phyloP scores from a whole-genome alignment of 2,329 filamentous ascomycete genomes.

The Calonectria pteridis region DNA sequence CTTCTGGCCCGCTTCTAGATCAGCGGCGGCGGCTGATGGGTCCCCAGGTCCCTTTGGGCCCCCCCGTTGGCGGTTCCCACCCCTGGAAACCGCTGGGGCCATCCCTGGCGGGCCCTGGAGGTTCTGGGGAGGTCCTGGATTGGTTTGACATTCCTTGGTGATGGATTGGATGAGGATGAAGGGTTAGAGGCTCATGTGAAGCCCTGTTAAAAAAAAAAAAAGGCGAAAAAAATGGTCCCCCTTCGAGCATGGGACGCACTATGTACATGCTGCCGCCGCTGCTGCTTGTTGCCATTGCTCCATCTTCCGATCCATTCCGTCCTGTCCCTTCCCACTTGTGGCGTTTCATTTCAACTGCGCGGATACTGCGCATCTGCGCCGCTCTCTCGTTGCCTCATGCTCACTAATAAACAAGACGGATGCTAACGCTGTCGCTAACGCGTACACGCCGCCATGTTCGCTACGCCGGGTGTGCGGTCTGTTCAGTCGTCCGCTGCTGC shows the following conservation, averaged over 20 bases:
- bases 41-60: slow-evolving; percentile 16
- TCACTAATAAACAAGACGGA: background rate
- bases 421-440: slow-evolving; percentile 11
- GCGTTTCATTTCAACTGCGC: slow-evolving; percentile 4
- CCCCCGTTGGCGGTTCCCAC: slow-evolving; percentile 28
- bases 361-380: background rate
- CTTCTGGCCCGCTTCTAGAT: slow-evolving; percentile 49
- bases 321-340: slow-evolving; percentile 5
- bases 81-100: slow-evolving; percentile 31
- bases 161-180: slow-evolving; percentile 25
- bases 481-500: slow-evolving; percentile 8
- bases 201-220: slow-evolving; percentile 13
- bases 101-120: slow-evolving; percentile 31
- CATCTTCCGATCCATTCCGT: slow-evolving; percentile 5
- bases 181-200: background rate
- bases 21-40: slow-evolving; percentile 44
- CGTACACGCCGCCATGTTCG: slow-evolving; percentile 8
- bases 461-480: background rate
- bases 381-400: background rate
- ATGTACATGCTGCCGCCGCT: background rate
- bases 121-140: slow-evolving; percentile 25
- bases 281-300: background rate
- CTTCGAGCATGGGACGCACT: background rate
- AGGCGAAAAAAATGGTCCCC: slow-evolving; percentile 11
- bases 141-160: slow-evolving; percentile 16